Conservation (phyloP, 768 basidiomycete genomes). For the Pholiota molesta region DNA sequence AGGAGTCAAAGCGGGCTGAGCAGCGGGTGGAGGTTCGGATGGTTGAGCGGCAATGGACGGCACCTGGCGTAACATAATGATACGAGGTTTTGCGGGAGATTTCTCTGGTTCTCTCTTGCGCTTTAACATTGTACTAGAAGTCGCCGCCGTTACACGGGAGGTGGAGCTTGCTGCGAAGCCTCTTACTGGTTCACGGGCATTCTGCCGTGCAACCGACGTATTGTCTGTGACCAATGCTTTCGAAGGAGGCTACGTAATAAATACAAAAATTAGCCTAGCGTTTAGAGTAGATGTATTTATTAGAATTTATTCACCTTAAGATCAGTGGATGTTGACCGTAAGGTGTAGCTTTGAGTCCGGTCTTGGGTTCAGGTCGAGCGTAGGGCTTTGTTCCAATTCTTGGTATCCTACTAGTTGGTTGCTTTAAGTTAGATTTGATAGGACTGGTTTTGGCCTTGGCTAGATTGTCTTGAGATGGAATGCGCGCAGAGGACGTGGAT, state of each 20-base stretch:
- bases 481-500: not conserved
- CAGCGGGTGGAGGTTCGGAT: constrained; percentile 8
- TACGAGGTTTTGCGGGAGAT: constrained; percentile 30
- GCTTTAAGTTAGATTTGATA: constrained; percentile 50
- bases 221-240: constrained; percentile 13
- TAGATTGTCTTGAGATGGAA: constrained; percentile 3
- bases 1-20: constrained; percentile 2
- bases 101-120: constrained; percentile 43
- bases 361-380: constrained; percentile 34
- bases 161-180: constrained; percentile 12
- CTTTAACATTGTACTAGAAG: constrained; percentile 33
- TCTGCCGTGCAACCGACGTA: constrained; percentile 9
- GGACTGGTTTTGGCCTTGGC: constrained; percentile 26
- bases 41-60: constrained; percentile 22
- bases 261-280: not conserved
- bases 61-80: constrained; percentile 31
- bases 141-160: constrained; percentile 16
- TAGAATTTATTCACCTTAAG: constrained; percentile 22
- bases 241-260: constrained; percentile 8
- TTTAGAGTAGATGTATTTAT: not conserved
- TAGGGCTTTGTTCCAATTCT: constrained; percentile 64
- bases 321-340: constrained; percentile 25
- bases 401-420: constrained; percentile 62
- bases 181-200: constrained; percentile 16
- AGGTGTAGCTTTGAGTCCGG: constrained; percentile 15